These are phyloP conservation scores for Oryza meridionalis DNA, from an alignment of 176 grass and related monocot genomes.

Conservation along the genomic window DNA sequence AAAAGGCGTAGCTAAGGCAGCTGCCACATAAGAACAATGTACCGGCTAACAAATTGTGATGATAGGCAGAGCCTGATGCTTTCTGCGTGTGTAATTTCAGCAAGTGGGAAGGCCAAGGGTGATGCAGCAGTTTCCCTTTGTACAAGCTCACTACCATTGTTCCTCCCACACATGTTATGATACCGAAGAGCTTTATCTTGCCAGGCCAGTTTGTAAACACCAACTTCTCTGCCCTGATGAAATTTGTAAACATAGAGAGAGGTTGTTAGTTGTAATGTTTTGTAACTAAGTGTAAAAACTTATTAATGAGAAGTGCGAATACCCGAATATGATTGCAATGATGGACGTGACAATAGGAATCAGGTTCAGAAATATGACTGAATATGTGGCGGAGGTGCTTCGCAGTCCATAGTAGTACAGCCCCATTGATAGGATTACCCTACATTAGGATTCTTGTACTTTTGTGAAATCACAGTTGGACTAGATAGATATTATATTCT, in stretches of 20 bases:
- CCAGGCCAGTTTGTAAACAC: constrained; percentile 15
- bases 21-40: constrained; percentile 36
- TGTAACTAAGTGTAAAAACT: too few species aligned
- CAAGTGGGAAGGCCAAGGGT: constrained; percentile 25
- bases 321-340: constrained; percentile 46
- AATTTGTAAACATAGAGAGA: too few species aligned
- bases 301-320: too few species aligned
- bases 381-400: constrained; percentile 42
- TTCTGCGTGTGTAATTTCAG: not conserved
- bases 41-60: constrained; percentile 20
- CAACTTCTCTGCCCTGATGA: constrained; percentile 51
- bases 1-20: constrained; percentile 45
- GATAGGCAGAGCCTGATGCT: not conserved
- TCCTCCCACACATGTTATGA: constrained; percentile 44
- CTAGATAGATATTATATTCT: too few species aligned
- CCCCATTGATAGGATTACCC: constrained; percentile 43
- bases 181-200: constrained; percentile 50
- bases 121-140: constrained; percentile 32
- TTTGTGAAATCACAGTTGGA: too few species aligned
- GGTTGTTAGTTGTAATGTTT: too few species aligned
- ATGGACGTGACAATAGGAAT: constrained; percentile 55
- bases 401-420: constrained; percentile 53
- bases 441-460: not conserved
- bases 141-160: constrained; percentile 48
- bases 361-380: constrained; percentile 47